These are phyloP conservation scores for Zasmidium cellare DNA, from an alignment of 2,329 filamentous ascomycete species.

Conservation along the genomic window DNA sequence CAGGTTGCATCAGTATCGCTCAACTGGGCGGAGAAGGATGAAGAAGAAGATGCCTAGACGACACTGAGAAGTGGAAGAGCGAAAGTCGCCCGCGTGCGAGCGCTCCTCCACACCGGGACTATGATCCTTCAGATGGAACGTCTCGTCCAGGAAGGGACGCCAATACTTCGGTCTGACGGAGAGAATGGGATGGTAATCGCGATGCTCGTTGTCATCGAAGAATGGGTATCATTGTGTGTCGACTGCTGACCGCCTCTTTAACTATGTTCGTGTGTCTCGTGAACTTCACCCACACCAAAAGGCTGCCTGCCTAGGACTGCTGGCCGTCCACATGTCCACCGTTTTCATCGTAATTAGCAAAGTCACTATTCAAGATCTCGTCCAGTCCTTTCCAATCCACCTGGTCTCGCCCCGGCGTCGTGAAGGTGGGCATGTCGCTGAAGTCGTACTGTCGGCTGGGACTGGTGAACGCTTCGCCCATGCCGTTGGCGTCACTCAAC, in stretches of 20 bases:
- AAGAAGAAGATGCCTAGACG: too few relatives aligned
- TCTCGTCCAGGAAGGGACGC: neutral
- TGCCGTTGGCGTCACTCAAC: conserved; percentile 51
- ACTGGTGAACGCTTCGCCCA: conserved; percentile 27
- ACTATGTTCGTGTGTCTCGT: neutral
- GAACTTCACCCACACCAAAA: neutral
- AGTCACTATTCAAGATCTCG: conserved; percentile 33
- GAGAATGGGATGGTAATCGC: neutral
- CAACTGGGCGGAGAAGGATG: neutral
- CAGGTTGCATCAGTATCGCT: neutral
- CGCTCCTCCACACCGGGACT: neutral
- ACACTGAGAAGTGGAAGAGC: neutral
- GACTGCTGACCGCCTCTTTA: neutral
- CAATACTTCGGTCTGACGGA: neutral
- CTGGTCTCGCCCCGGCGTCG: conserved; percentile 27
- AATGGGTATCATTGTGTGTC: neutral
- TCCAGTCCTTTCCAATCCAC: conserved; percentile 31
- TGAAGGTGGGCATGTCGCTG: conserved; percentile 34
- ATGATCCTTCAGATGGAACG: neutral
- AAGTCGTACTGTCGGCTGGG: conserved; percentile 33
- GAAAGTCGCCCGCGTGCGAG: neutral
- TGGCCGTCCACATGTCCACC: conserved; percentile 2
- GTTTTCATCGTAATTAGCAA: conserved; percentile 27
- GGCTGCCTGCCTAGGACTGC: neutral
- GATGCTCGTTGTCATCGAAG: neutral